phyloP scores from a whole-genome alignment of 73 alveolate genomes.

The Symbiodinium pilosum region DNA sequence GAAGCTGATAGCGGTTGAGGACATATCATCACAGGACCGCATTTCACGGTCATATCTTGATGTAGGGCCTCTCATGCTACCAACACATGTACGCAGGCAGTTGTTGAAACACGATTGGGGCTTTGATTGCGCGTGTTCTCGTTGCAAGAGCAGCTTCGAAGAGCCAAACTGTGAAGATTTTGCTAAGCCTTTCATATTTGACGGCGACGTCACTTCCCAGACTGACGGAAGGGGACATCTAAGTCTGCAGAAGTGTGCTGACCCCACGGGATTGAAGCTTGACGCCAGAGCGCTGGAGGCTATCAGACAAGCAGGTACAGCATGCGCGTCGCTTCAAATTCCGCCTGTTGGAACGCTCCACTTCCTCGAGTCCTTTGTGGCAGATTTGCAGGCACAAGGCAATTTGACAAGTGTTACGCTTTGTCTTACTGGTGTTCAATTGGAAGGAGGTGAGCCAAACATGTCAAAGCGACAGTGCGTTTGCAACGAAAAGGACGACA shows the following conservation, averaged over 20 bases:
- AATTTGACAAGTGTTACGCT: background rate
- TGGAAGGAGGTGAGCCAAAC: background rate
- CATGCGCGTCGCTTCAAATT: background rate
- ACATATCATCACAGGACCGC: slow-evolving; percentile 23
- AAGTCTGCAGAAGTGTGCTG: slow-evolving; percentile 10
- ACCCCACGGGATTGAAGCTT: background rate
- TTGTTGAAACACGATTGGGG: background rate
- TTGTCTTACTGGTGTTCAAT: background rate
- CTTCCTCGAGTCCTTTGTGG: background rate
- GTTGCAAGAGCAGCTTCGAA: background rate
- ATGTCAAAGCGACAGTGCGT: too few species aligned
- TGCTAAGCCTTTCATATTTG: background rate
- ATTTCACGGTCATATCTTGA: slow-evolving; percentile 37
- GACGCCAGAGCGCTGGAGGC: background rate
- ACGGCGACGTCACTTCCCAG: background rate
- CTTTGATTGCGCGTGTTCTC: background rate
- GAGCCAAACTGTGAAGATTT: background rate
- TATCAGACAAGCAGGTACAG: background rate
- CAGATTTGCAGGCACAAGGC: background rate
- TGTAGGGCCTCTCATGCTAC: background rate
- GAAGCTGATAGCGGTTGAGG: slow-evolving; percentile 34
- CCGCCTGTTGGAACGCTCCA: slow-evolving; percentile 42
- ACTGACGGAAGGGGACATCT: background rate
- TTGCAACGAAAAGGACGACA: too few species aligned
- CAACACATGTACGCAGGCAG: too few species aligned